Evolutionary conservation across 129 eudicot genomes (phyloP), one percentile per base, ranked within the genome.

Genomic region (Flaveria linearis): DNA sequence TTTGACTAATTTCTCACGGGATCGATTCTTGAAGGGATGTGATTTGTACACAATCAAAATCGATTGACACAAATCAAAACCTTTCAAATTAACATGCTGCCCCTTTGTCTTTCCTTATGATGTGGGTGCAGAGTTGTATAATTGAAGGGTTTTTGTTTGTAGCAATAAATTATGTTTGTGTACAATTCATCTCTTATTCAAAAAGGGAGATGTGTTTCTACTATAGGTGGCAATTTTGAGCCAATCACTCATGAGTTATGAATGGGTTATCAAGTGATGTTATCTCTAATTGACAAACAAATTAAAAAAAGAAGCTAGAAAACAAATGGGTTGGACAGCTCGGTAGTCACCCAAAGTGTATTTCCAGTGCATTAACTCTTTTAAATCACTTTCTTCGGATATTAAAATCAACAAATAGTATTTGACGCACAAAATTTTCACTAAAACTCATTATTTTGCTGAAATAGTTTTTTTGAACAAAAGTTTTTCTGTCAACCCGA

Each of bases 1-100:
- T 60, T 78, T 78, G 72, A 61, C 71, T 5, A 70, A 71, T 76
- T 61, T 71, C 7, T 20, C 18, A 13, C 13, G 14, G 25, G 14
- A 45, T 69, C 26, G 13, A 28, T 69, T 78, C 64, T 46, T 45
- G 51, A 56, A 15, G 53, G 72, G 72, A 61, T 33, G 13, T 30
- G 46, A 63, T 63, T 15, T 63, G 23, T 15, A 33, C 46, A 30
- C 69, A 63, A 63, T 30, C 46, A 63, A 63, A 30, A 30, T 63
- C 1, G 22, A 30, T 63, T 30, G 9, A 25, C 39, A 11, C 66
- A 23, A 3, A 16, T 23, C 25, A 58, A 60, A 60, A 60, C 66
- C 66, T 25, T 60, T 23, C 16, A 60, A 60, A 12, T 60, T 60
- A 8, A 60, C 17, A 56, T 26, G 25, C 13, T 60, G n/a, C 41